A percentile compares a stretch with the other conserved stretches of the same genome.
Evolutionary conservation across 2,329 filamentous ascomycete genomes (phyloP).

Genomic region (Penicillium palitans): DNA sequence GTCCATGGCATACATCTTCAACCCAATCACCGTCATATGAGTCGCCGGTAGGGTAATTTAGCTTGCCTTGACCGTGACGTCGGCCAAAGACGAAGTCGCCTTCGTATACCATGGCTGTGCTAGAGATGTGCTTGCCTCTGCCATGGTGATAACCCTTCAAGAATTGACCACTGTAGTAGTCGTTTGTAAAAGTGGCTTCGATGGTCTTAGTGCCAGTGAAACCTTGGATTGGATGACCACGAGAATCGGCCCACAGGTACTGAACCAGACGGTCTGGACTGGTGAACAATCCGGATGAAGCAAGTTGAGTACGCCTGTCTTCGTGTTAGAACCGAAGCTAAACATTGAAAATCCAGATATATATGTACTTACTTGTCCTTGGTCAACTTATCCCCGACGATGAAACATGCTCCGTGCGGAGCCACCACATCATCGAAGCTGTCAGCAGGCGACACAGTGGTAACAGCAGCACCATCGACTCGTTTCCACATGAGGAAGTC

Average conservation of each 20-base stretch:
- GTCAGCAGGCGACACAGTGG: constrained; percentile 36
- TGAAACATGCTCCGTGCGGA: constrained; percentile 43
- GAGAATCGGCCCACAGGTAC: constrained; percentile 48
- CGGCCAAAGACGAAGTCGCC: constrained; percentile 56
- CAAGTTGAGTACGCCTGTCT: constrained; percentile 35
- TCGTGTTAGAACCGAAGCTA: neutral
- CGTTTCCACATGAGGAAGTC: constrained; percentile 48
- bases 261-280: constrained; percentile 42
- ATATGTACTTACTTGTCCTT: constrained; percentile 38
- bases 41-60: constrained; percentile 58
- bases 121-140: constrained; percentile 54
- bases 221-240: constrained; percentile 47
- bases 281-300: constrained; percentile 37
- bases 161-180: constrained; percentile 58
- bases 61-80: constrained; percentile 57
- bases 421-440: constrained; percentile 36
- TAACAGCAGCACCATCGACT: constrained; percentile 39
- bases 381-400: constrained; percentile 43
- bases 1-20: constrained; percentile 53
- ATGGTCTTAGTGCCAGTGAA: constrained; percentile 52
- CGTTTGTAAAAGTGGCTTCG: constrained; percentile 54
- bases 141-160: constrained; percentile 56
- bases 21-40: constrained; percentile 50
- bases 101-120: constrained; percentile 57
- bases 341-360: neutral